Conservation (phyloP, 2,329 filamentous ascomycete genomes). For the Claviceps monticola region DNA sequence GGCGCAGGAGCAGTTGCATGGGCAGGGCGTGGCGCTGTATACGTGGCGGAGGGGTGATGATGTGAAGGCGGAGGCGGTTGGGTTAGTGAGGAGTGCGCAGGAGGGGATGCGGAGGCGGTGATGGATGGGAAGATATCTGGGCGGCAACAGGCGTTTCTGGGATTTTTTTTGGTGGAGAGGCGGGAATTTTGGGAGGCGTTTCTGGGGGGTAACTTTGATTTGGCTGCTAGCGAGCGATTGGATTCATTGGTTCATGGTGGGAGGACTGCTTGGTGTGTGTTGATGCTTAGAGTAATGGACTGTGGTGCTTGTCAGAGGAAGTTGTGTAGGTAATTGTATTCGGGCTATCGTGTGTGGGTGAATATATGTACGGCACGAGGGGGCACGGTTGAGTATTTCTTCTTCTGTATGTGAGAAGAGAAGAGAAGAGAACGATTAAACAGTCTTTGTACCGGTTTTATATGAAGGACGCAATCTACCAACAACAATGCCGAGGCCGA, state of each 20-base stretch:
- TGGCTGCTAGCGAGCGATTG: background rate
- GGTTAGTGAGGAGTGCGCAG: conserved; percentile 45
- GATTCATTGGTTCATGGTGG: background rate
- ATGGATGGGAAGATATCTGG: background rate
- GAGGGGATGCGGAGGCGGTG: conserved; percentile 18
- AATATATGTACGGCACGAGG: no score
- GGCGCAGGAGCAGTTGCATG: conserved; percentile 49
- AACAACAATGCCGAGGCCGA: no score
- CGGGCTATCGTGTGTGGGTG: no score
- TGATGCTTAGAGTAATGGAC: no score
- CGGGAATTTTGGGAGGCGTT: background rate
- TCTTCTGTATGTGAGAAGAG: no score
- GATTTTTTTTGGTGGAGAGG: background rate
- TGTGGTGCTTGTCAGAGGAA: no score
- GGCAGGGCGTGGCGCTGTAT: conserved; percentile 51
- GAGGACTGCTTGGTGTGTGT: no score
- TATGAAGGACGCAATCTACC: no score
- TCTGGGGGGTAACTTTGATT: background rate
- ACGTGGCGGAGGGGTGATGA: conserved; percentile 63
- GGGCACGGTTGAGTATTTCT: no score
- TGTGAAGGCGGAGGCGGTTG: conserved; percentile 51
- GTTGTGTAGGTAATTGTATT: no score
- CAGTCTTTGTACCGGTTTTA: no score
- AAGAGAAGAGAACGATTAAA: no score
- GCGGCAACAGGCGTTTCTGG: background rate